Evolutionary conservation across 2,329 filamentous ascomycete species (phyloP).

Genomic region (Colletotrichum sp.): DNA sequence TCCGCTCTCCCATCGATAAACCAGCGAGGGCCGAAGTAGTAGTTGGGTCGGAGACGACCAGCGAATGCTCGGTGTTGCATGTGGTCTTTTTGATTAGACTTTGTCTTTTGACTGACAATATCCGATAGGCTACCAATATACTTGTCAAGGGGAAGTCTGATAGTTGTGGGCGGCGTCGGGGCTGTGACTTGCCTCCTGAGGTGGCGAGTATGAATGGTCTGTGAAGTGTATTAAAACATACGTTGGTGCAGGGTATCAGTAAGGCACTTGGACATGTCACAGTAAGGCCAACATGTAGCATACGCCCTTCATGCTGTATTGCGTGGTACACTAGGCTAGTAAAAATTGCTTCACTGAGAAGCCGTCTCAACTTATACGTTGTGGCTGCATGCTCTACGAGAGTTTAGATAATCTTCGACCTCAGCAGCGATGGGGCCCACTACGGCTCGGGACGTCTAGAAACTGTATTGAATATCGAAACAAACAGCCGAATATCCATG

Average conservation of each 20-base stretch:
- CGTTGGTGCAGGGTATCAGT: not conserved
- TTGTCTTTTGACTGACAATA: not conserved
- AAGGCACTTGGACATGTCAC: not conserved
- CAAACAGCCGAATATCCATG: too few species aligned
- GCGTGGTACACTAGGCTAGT: not conserved
- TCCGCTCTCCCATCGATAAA: slow-evolving; percentile 14
- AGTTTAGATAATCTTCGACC: too few species aligned
- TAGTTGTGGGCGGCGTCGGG: not conserved
- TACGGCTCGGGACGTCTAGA: not conserved
- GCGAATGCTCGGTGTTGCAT: slow-evolving; percentile 9
- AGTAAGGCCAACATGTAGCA: not conserved
- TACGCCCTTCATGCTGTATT: not conserved
- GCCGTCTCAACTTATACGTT: too few species aligned
- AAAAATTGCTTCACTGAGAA: not conserved
- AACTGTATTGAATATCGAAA: too few species aligned
- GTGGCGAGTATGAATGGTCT: not conserved
- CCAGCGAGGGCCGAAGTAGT: slow-evolving; percentile 5
- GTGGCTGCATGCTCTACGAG: not conserved
- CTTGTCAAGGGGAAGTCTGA: not conserved
- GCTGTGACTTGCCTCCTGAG: not conserved
- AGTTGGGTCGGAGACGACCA: slow-evolving; percentile 12
- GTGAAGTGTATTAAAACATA: not conserved
- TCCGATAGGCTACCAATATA: not conserved
- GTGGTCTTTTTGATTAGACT: not conserved
- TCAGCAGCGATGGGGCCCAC: not conserved